phyloP scores from a whole-genome alignment of 169 alveolate species.

The Eimeria sp. region DNA sequence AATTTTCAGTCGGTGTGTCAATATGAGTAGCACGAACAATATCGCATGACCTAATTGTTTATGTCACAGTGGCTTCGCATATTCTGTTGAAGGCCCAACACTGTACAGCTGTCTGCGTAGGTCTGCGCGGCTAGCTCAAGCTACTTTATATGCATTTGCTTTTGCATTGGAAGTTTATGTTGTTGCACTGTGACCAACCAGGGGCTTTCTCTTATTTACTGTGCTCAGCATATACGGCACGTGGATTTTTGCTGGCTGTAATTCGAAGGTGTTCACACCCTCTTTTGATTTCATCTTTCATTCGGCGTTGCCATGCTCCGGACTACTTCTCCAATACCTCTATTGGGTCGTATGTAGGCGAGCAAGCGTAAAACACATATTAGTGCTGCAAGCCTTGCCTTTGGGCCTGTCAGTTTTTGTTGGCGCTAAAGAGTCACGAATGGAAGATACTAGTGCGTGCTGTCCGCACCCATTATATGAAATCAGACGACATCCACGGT shows the following conservation, averaged over 20 bases:
- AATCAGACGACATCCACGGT: not conserved
- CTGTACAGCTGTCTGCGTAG: not conserved
- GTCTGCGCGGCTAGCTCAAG: not conserved
- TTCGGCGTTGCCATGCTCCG: not conserved
- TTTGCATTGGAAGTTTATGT: not conserved
- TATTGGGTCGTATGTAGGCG: not conserved
- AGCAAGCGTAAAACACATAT: not conserved
- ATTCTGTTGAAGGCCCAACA: not conserved
- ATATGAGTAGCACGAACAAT: not conserved
- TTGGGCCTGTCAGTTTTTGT: not conserved
- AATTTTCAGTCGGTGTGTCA: too few species aligned
- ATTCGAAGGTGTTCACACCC: not conserved
- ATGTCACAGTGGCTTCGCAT: not conserved
- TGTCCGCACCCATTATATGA: not conserved
- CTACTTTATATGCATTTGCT: not conserved
- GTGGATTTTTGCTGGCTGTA: not conserved
- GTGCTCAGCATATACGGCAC: not conserved
- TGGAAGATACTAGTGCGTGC: not conserved
- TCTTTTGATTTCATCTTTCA: not conserved
- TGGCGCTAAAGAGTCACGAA: not conserved
- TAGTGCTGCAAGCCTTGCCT: not conserved
- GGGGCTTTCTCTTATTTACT: too few species aligned
- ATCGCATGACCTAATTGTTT: not conserved
- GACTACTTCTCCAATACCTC: not conserved
- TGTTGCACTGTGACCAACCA: not conserved